Percentiles rank a stretch among this genome's conserved stretches.
These are phyloP conservation scores for Schizonepeta tenuifolia DNA, from an alignment of 257 asterid species.

Conservation along the genomic window DNA sequence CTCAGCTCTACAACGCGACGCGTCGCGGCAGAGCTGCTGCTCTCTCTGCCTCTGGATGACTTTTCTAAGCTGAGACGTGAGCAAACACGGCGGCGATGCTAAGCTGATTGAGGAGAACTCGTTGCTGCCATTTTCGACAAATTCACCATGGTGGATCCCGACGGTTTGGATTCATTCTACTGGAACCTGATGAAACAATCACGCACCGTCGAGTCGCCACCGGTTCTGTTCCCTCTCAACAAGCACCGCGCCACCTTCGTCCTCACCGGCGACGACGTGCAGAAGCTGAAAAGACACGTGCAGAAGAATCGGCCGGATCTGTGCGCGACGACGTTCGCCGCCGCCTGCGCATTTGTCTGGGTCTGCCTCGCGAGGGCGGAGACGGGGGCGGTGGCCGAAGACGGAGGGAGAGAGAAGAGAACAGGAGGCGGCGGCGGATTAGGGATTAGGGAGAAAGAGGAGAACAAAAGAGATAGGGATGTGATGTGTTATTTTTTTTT, in stretches of 20 bases:
- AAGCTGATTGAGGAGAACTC: slow-evolving; percentile 25
- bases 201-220: slow-evolving; percentile 37
- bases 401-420: too few relatives aligned
- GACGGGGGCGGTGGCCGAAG: slow-evolving; percentile 37
- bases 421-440: too few relatives aligned
- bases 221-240: slow-evolving; percentile 35
- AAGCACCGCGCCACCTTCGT: slow-evolving; percentile 45
- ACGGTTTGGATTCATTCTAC: slow-evolving; percentile 40
- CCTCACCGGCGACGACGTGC: slow-evolving; percentile 39
- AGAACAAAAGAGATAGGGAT: too few relatives aligned
- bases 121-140: slow-evolving; percentile 48
- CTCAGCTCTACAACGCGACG: too few relatives aligned
- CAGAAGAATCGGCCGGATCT: slow-evolving; percentile 32
- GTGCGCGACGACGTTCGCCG: slow-evolving; percentile 44
- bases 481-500: too few relatives aligned
- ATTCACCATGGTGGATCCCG: slow-evolving; percentile 40
- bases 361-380: slow-evolving; percentile 40
- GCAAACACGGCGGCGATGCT: slow-evolving; percentile 29
- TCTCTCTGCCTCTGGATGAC: too few relatives aligned
- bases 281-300: slow-evolving; percentile 37
- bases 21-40: too few relatives aligned
- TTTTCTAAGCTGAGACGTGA: too few relatives aligned
- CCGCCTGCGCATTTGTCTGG: slow-evolving; percentile 47
- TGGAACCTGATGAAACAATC: slow-evolving; percentile 40
- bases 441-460: too few relatives aligned